A percentile compares a stretch with the other conserved stretches of the same genome.
phyloP scores from a whole-genome alignment of 805 yeast genomes.

The Saturnispora diversa region DNA sequence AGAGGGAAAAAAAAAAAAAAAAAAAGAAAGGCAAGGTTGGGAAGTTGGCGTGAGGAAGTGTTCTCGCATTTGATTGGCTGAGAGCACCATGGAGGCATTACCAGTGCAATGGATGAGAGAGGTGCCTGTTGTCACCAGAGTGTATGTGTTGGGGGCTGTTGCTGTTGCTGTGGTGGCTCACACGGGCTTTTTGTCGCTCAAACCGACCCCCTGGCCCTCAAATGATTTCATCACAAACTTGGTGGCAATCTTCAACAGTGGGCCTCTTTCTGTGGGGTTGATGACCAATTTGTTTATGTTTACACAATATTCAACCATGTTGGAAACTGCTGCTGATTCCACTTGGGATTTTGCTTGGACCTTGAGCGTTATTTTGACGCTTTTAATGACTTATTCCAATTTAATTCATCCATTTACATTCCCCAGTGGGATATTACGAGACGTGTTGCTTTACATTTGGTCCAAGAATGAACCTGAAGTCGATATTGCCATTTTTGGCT shows the following conservation, averaged over 20 bases:
- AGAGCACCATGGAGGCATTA: slow-evolving; percentile 27
- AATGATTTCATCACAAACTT: slow-evolving; percentile 21
- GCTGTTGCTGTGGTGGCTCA: slow-evolving; percentile 29
- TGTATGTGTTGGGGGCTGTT: slow-evolving; percentile 29
- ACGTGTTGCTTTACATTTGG: slow-evolving; percentile 37
- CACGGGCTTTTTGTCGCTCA: slow-evolving; percentile 21
- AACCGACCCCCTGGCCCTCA: not conserved
- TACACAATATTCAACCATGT: slow-evolving; percentile 32
- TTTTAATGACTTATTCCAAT: slow-evolving; percentile 29
- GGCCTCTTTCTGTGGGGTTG: slow-evolving; percentile 33
- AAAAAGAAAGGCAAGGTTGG: not conserved
- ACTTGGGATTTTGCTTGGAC: slow-evolving; percentile 35
- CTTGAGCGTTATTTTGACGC: slow-evolving; percentile 24
- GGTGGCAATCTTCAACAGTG: slow-evolving; percentile 34
- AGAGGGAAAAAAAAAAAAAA: slow-evolving; percentile 1
- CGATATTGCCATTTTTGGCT: slow-evolving; percentile 33
- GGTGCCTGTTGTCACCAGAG: slow-evolving; percentile 40
- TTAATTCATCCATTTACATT: slow-evolving; percentile 24
- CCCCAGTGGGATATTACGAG: slow-evolving; percentile 34
- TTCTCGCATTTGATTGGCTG: slow-evolving; percentile 7
- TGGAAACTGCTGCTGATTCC: slow-evolving; percentile 30
- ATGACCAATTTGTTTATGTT: slow-evolving; percentile 30
- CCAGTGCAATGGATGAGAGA: slow-evolving; percentile 36
- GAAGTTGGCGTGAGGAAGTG: not conserved
- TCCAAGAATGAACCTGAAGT: slow-evolving; percentile 38